Evolutionary conservation across 805 yeast species (phyloP).

Genomic region (Candida morakotiae): DNA sequence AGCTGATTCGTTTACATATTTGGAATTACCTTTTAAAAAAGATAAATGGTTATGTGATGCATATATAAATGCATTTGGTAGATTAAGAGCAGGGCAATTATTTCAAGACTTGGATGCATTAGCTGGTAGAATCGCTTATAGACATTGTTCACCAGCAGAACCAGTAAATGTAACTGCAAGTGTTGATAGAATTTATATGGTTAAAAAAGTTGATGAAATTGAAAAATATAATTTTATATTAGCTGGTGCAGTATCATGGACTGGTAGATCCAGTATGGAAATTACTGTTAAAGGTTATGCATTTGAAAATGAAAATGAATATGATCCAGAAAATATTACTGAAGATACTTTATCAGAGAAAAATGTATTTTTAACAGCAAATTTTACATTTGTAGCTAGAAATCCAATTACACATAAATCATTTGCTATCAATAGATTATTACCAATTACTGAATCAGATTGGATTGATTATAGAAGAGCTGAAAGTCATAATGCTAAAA

Average conservation of each 20-base stretch:
- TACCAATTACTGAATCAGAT: slow-evolving; percentile 72
- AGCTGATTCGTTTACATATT: slow-evolving; percentile 68
- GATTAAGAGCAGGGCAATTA: slow-evolving; percentile 86
- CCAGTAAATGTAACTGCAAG: slow-evolving; percentile 96
- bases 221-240: slow-evolving; percentile 70
- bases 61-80: slow-evolving; percentile 86
- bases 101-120: slow-evolving; percentile 92
- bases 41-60: slow-evolving; percentile 81
- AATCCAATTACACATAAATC: slow-evolving; percentile 90
- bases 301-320: slow-evolving; percentile 53
- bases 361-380: slow-evolving; percentile 79
- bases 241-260: slow-evolving; percentile 92
- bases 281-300: slow-evolving; percentile 87
- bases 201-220: slow-evolving; percentile 78
- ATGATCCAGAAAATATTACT: slow-evolving; percentile 48
- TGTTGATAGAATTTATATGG: slow-evolving; percentile 86
- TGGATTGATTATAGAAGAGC: slow-evolving; percentile 85
- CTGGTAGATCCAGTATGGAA: slow-evolving; percentile 94
- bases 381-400: slow-evolving; percentile 93
- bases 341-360: slow-evolving; percentile 58
- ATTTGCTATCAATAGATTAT: slow-evolving; percentile 75
- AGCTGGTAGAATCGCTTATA: slow-evolving; percentile 90
- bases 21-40: slow-evolving; percentile 76
- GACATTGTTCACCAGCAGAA: slow-evolving; percentile 92
- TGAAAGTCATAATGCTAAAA: slow-evolving; percentile 82